These are phyloP conservation scores for Hemileia vastatrix DNA, from an alignment of 1,284 basidiomycete genomes.

Conservation along the genomic window DNA sequence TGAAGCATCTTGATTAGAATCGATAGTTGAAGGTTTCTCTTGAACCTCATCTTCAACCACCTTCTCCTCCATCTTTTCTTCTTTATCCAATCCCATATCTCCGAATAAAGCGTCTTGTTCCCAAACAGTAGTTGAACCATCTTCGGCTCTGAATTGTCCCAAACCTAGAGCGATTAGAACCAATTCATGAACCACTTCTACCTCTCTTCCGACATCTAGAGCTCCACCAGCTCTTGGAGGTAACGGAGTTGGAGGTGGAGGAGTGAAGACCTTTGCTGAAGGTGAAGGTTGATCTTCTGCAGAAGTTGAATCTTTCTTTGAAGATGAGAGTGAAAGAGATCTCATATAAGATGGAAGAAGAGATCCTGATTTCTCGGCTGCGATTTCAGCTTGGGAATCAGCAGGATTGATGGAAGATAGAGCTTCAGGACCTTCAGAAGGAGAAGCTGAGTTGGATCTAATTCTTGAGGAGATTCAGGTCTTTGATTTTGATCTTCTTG, in stretches of 20 bases:
- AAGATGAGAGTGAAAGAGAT: conserved; percentile 1
- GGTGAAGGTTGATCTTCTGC: conserved; percentile 10
- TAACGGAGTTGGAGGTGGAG: conserved; percentile 5
- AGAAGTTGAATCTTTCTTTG: not conserved
- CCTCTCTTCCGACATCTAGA: conserved; percentile 17
- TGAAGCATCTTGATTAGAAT: conserved; percentile 1
- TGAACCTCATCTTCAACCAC: not conserved
- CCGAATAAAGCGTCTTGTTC: conserved; percentile 36
- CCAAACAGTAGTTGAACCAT: conserved; percentile 33
- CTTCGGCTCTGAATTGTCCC: conserved; percentile 34
- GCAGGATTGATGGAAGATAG: conserved; percentile 16
- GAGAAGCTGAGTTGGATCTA: not conserved
- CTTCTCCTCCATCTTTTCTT: not conserved
- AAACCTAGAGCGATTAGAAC: conserved; percentile 35
- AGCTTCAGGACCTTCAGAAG: not conserved
- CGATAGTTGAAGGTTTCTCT: conserved; percentile 1
- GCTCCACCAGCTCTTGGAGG: conserved; percentile 24
- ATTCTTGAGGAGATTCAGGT: conserved; percentile 15
- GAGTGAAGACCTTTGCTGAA: conserved; percentile 16
- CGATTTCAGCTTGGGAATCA: conserved; percentile 29
- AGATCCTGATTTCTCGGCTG: conserved; percentile 17
- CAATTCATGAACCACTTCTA: conserved; percentile 30
- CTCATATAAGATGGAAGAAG: conserved; percentile 21
- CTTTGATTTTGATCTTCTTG: not conserved
- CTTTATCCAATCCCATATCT: conserved; percentile 16